phyloP scores from a whole-genome alignment of 257 asterid species.

The Cordia subcordata region DNA sequence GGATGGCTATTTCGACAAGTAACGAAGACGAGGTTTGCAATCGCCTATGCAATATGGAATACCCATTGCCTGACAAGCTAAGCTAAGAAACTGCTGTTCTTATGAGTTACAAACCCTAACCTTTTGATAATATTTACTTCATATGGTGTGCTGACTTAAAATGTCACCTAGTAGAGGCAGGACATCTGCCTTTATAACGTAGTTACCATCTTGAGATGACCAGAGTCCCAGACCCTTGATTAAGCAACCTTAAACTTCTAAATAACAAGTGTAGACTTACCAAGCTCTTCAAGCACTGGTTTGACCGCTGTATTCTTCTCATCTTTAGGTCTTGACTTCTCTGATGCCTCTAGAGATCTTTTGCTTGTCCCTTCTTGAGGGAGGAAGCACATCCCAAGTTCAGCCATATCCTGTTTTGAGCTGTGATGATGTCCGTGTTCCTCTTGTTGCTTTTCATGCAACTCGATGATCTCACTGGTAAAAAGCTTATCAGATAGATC shows the following conservation, averaged over 20 bases:
- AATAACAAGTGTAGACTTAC: conserved; percentile 38
- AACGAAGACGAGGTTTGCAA: not conserved
- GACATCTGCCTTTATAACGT: too few species aligned
- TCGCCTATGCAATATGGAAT: too few species aligned
- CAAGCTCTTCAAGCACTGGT: conserved; percentile 57
- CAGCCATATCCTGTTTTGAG: conserved; percentile 27
- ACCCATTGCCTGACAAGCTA: too few species aligned
- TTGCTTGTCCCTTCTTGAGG: conserved; percentile 22
- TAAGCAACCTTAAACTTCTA: too few species aligned
- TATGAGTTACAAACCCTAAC: too few species aligned
- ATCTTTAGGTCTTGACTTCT: conserved; percentile 16
- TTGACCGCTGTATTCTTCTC: conserved; percentile 16
- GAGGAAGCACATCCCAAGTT: conserved; percentile 31
- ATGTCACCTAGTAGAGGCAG: too few species aligned
- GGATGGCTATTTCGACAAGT: not conserved
- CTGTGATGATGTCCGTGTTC: conserved; percentile 14
- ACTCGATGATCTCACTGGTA: conserved; percentile 79
- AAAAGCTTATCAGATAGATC: conserved; percentile 86
- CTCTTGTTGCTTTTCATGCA: conserved; percentile 43
- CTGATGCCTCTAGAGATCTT: conserved; percentile 19
- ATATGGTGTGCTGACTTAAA: too few species aligned
- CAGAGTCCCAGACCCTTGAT: too few species aligned
- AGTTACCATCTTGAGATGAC: too few species aligned
- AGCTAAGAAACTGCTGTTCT: not conserved
- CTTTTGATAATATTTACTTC: too few species aligned